Base-by-base conservation (phyloP, 2,329 filamentous ascomycete genomes). In the Apiospora pterosperma region DNA sequence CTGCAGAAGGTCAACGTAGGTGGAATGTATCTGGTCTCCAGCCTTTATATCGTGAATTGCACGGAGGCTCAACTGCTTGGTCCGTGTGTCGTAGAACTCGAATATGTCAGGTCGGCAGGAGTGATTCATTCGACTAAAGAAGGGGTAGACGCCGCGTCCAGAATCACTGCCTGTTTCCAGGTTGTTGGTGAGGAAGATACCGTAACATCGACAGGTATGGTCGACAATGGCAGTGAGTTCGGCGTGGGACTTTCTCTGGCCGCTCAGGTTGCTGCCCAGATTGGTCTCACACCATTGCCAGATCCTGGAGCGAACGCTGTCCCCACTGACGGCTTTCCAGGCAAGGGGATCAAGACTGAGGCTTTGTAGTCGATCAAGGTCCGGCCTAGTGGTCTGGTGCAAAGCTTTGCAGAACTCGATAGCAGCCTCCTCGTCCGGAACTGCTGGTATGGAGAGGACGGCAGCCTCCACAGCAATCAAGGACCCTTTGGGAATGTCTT, bases 91-190 rank as follows among this genome's bases (percentile, higher is more conserved):
- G 52, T 67, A 73, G 16, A 64, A 64, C 58, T 68, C 68, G 31
- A 69, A 67, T 16, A 67, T 68, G 58, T 71, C 73, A 16, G 69
- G 69, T 2, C 67, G 59, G 55, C 72, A 73, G 3, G 69, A 69
- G 63, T 73, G 72, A 34, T 68, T 66, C 23, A 73, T 64, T 12
- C 69, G 69, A 16, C 69, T 65, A 42, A 66, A 68, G 44, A 68
- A 55, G 38, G 69, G 63, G 66, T 71, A 73, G 5, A 73, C 36
- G 2, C 69, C 71, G 28, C 62, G 63, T 4, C 68, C 67, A 19
- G 64, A 65, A 28, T 34, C 60, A 6, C 61, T 48, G 4, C 68
- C 68, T 0, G 67, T 65, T 25, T 65, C 38, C 25, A 71, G 64
- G 36, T 64, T 67, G 52, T 66, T 66, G 42, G 58, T 36, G 21